Evolutionary conservation across 805 yeast genomes (phyloP).

Genomic region (Yarrowia sp.): DNA sequence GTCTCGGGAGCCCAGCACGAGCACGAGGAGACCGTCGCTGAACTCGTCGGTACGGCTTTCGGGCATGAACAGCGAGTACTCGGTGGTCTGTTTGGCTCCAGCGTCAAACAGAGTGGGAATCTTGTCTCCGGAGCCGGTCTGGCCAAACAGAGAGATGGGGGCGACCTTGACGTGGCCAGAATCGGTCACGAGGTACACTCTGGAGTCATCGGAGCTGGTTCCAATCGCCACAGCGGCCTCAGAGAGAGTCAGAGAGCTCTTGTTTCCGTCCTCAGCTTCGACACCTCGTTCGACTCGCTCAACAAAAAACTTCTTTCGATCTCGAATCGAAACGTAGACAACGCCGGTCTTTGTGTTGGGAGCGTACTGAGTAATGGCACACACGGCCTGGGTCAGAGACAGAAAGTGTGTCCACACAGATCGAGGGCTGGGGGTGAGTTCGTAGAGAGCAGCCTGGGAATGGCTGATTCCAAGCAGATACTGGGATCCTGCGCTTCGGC

Average conservation of each 20-base stretch:
- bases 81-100: slow-evolving; percentile 30
- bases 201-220: slow-evolving; percentile 16
- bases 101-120: slow-evolving; percentile 31
- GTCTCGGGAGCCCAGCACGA: slow-evolving; percentile 25
- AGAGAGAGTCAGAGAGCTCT: slow-evolving; percentile 23
- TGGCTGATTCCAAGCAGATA: slow-evolving; percentile 48
- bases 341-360: slow-evolving; percentile 24
- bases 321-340: slow-evolving; percentile 45
- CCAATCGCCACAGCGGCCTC: slow-evolving; percentile 17
- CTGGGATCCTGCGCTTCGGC: slow-evolving; percentile 26
- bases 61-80: slow-evolving; percentile 31
- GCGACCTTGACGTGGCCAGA: slow-evolving; percentile 29
- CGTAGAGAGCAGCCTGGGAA: slow-evolving; percentile 46
- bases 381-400: slow-evolving; percentile 47
- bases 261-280: slow-evolving; percentile 5
- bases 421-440: slow-evolving; percentile 48
- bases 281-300: slow-evolving; percentile 27
- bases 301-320: slow-evolving; percentile 46
- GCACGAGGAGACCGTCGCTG: slow-evolving; percentile 20
- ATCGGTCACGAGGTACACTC: slow-evolving; percentile 25
- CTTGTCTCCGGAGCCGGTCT: slow-evolving; percentile 24
- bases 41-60: slow-evolving; percentile 31
- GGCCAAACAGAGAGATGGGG: slow-evolving; percentile 22
- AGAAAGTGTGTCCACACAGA: slow-evolving; percentile 48
- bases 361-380: slow-evolving; percentile 43